Percentiles rank a stretch among this genome's conserved stretches.
Conservation (phyloP, 2,329 filamentous ascomycete genomes). For the Xylariales sp. region DNA sequence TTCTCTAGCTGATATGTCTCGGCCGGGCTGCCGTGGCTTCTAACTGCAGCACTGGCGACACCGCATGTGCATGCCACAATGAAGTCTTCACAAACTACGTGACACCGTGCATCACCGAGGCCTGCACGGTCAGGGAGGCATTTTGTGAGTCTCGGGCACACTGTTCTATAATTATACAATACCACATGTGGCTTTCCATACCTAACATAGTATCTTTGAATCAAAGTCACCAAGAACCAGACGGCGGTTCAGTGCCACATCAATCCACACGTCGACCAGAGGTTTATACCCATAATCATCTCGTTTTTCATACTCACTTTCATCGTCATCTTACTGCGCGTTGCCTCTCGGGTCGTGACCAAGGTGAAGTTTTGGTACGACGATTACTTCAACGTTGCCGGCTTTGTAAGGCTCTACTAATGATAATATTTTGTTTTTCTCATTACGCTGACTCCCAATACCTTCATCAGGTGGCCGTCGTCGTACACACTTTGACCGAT, state of each 20-base stretch:
- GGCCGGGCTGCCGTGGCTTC: constrained; percentile 8
- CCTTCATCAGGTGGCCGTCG: not conserved
- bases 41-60: constrained; percentile 21
- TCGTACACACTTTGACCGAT: constrained; percentile 2
- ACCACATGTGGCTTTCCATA: too few relatives aligned
- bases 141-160: constrained; percentile 15
- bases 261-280: constrained; percentile 14
- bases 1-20: constrained; percentile 21
- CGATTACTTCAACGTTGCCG: constrained; percentile 29
- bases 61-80: constrained; percentile 20
- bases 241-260: constrained; percentile 23
- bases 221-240: constrained; percentile 25
- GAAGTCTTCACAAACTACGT: constrained; percentile 12
- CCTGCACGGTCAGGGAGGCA: constrained; percentile 26
- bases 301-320: constrained; percentile 23
- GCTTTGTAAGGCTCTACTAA: constrained; percentile 23
- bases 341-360: constrained; percentile 13
- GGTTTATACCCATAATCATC: constrained; percentile 19
- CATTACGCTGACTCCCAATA: not conserved
- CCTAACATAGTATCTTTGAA: not conserved
- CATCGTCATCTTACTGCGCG: constrained; percentile 17
- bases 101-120: constrained; percentile 10
- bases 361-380: constrained; percentile 29
- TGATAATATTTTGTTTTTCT: not conserved
- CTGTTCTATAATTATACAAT: too few relatives aligned